Percentiles rank a stretch among this genome's conserved stretches.
Evolutionary conservation across 75 land plant species (phyloP).

Genomic region (Chamaecyparis obtusa): DNA sequence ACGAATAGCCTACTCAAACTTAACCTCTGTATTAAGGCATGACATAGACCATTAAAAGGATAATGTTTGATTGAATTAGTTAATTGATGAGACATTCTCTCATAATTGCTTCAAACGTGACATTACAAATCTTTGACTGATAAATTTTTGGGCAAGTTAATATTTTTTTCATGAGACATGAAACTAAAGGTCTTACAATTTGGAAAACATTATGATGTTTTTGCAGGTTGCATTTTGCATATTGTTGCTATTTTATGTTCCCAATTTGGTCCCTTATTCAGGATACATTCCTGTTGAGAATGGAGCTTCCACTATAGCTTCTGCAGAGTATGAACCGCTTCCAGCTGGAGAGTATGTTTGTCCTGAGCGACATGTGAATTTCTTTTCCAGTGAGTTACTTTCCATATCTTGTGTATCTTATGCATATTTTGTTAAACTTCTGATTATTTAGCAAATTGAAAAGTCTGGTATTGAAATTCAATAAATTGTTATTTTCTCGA

Average conservation of each 20-base stretch:
- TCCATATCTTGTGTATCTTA: constrained; percentile 1
- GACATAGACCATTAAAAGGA: not conserved
- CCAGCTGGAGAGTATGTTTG: constrained; percentile 76
- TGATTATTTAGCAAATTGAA: not conserved
- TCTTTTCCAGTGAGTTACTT: constrained; percentile 62
- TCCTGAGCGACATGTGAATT: constrained; percentile 82
- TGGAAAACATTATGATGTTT: not conserved
- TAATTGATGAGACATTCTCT: not conserved
- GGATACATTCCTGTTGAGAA: constrained; percentile 49
- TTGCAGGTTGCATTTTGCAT: constrained; percentile 65
- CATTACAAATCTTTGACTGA: not conserved
- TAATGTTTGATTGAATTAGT: not conserved
- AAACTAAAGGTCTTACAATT: not conserved
- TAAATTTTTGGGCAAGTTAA: not conserved
- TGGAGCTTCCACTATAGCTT: constrained; percentile 24
- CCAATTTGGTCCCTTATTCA: constrained; percentile 63
- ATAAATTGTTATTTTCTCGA: not conserved
- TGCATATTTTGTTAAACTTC: not conserved
- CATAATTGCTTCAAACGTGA: not conserved
- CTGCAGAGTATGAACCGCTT: constrained; percentile 65
- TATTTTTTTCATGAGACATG: not conserved
- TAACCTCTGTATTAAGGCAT: not conserved
- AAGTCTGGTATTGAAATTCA: not conserved
- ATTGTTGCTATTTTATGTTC: constrained; percentile 59
- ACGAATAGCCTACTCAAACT: not conserved